These are phyloP conservation scores for Combretum micranthum DNA, from an alignment of 345 rosid genomes.

Conservation along the genomic window DNA sequence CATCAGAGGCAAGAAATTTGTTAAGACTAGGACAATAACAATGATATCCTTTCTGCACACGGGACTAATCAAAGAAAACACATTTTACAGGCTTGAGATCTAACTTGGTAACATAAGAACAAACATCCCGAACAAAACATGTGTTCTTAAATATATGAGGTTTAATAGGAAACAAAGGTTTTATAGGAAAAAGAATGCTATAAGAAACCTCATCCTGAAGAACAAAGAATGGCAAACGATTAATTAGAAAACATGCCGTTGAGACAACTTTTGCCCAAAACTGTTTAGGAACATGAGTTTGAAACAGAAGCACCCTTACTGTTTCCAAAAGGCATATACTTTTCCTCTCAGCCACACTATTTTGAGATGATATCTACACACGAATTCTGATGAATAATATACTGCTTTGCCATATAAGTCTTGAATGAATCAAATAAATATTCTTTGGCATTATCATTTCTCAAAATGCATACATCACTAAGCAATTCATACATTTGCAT, in stretches of 20 bases:
- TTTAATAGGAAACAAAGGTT: not conserved
- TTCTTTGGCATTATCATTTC: conserved; percentile 5
- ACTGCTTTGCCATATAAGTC: not conserved
- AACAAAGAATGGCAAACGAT: conserved; percentile 4
- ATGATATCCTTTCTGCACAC: not conserved
- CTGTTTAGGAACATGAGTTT: not conserved
- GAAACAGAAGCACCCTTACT: not conserved
- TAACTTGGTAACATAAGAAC: not conserved
- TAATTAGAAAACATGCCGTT: conserved; percentile 6
- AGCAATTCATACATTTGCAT: no score
- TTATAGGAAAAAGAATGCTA: not conserved
- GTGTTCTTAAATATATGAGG: not conserved
- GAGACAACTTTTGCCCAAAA: conserved; percentile 5
- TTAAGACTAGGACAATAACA: not conserved
- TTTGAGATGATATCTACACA: no score
- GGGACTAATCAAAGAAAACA: not conserved
- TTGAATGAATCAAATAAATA: not conserved
- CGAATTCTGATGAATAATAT: conserved; percentile 1
- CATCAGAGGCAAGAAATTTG: not conserved
- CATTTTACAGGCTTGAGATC: not conserved
- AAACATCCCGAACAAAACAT: conserved; percentile 7
- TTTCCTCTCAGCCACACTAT: no score
- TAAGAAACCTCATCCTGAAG: not conserved
- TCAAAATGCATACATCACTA: no score
- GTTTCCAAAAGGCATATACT: no score